These are phyloP conservation scores for Penicillium steckii DNA, from an alignment of 495 filamentous ascomycete species.

Conservation along the genomic window DNA sequence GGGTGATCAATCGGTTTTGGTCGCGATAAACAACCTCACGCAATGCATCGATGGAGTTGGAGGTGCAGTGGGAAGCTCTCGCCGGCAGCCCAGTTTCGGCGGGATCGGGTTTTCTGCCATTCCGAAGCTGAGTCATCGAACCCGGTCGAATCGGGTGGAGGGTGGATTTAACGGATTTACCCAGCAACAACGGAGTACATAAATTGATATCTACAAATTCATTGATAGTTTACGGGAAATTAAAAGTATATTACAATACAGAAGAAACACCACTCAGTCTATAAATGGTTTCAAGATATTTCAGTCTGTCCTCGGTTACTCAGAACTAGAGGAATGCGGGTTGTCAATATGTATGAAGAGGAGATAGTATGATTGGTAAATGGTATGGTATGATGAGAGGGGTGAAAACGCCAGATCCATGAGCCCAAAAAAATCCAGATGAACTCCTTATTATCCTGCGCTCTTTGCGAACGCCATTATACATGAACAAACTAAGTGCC, in stretches of 20 bases:
- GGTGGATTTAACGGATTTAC: slow-evolving; percentile 6
- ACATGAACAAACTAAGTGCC: neutral
- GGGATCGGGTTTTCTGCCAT: slow-evolving; percentile 24
- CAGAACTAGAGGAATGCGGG: neutral
- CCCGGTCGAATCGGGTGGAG: slow-evolving; percentile 8
- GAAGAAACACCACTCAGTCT: no score
- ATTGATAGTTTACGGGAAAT: no score
- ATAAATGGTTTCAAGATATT: no score
- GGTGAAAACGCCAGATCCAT: neutral
- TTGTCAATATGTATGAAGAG: slow-evolving; percentile 13
- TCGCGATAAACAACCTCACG: slow-evolving; percentile 18
- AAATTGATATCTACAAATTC: neutral
- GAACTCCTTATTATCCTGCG: neutral
- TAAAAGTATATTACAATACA: neutral
- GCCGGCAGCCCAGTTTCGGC: slow-evolving; percentile 26
- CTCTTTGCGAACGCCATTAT: slow-evolving; percentile 4
- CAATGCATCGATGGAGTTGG: slow-evolving; percentile 28
- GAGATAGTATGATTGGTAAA: slow-evolving; percentile 4
- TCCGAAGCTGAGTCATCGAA: slow-evolving; percentile 27
- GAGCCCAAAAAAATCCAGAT: neutral
- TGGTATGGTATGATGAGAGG: slow-evolving; percentile 1
- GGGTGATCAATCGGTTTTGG: slow-evolving; percentile 27
- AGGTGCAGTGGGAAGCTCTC: slow-evolving; percentile 24
- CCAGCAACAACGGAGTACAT: neutral
- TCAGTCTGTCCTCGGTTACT: no score